A percentile compares a stretch with the other conserved stretches of the same genome.
Evolutionary conservation across 495 filamentous ascomycete genomes (phyloP).

Genomic region (Aspergillus mulundensis): DNA sequence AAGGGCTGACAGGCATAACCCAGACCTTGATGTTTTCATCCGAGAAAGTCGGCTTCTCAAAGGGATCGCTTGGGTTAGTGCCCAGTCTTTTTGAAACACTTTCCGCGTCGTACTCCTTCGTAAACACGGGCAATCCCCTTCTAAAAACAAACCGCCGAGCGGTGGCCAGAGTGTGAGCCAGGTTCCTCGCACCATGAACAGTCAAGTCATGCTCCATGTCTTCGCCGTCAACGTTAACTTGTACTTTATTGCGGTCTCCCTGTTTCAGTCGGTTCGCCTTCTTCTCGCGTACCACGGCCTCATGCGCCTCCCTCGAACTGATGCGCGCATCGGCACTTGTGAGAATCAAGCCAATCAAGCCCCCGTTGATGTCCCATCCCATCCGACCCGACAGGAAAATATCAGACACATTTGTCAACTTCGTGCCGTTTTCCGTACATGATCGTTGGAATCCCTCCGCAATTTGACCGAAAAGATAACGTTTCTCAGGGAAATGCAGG

Average conservation of each 20-base stretch:
- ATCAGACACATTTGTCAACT: conserved; percentile 58
- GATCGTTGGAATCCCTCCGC: conserved; percentile 84
- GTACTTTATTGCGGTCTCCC: conserved; percentile 7
- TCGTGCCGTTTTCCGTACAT: conserved; percentile 57
- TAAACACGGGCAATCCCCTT: conserved; percentile 65
- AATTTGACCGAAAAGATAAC: conserved; percentile 85
- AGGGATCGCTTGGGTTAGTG: conserved; percentile 27
- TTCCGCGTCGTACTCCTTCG: conserved; percentile 58
- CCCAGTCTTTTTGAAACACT: conserved; percentile 21
- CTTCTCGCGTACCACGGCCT: conserved; percentile 24
- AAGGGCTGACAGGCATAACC: conserved; percentile 61
- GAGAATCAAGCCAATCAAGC: conserved; percentile 77
- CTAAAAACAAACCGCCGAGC: conserved; percentile 87
- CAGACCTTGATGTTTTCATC: conserved; percentile 78
- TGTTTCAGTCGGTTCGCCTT: conserved; percentile 32
- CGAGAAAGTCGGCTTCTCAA: conserved; percentile 59
- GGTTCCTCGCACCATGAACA: conserved; percentile 74
- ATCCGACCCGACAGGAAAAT: conserved; percentile 76
- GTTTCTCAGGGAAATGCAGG: conserved; percentile 71
- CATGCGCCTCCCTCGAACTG: conserved; percentile 24
- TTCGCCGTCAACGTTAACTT: conserved; percentile 6
- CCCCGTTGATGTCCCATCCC: conserved; percentile 72
- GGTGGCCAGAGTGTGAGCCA: conserved; percentile 74
- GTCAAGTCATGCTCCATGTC: conserved; percentile 41
- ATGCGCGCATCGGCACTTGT: conserved; percentile 65